phyloP scores from a whole-genome alignment of 305 asterid species.

The Solanum hybrid region DNA sequence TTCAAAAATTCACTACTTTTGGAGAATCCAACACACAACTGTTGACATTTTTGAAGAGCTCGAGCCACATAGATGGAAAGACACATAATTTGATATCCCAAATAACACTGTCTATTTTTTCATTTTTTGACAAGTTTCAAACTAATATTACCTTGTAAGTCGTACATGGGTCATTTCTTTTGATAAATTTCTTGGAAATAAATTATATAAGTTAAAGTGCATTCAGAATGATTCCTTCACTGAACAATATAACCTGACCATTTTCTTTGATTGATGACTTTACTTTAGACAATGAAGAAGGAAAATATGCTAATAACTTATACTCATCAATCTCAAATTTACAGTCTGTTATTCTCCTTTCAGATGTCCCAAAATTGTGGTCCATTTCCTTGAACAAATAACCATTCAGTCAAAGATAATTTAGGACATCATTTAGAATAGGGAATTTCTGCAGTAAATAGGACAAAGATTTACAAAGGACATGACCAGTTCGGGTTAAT shows the following conservation, averaged over 20 bases:
- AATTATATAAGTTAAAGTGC: neutral
- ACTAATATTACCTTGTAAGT: neutral
- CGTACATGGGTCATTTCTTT: neutral
- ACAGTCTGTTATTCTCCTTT: neutral
- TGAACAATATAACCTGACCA: neutral
- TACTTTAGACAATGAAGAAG: neutral
- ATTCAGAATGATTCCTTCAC: neutral
- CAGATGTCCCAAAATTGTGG: neutral
- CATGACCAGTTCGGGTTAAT: neutral
- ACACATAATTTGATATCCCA: neutral
- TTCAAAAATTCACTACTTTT: neutral
- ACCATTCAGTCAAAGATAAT: neutral
- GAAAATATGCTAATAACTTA: neutral
- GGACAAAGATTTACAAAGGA: neutral
- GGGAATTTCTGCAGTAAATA: neutral
- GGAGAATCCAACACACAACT: neutral
- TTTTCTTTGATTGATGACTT: neutral
- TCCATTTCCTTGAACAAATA: neutral
- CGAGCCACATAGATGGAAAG: neutral
- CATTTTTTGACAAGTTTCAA: neutral
- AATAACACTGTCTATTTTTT: neutral
- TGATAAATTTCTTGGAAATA: neutral
- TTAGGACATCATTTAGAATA: neutral
- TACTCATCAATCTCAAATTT: neutral
- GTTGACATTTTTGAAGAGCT: neutral